phyloP scores from a whole-genome alignment of 2,329 filamentous ascomycete genomes.

The Paecilomyces sp. region DNA sequence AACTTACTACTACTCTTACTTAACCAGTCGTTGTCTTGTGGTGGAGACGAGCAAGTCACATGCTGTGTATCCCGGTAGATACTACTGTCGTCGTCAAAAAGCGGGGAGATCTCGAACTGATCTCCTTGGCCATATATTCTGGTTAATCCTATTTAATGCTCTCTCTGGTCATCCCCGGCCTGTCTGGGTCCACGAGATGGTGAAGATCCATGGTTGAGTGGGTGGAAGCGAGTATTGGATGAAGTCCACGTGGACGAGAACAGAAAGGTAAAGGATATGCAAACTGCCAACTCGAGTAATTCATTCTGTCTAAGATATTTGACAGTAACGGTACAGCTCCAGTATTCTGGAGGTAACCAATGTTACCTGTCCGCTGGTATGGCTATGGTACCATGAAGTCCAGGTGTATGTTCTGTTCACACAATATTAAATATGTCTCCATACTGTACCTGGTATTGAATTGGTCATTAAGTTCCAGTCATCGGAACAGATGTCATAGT shows the following conservation, averaged over 20 bases:
- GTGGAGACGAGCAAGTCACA: background rate
- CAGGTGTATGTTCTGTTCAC: no score
- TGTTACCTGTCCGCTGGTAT: no score
- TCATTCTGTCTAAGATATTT: background rate
- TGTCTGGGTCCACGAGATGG: background rate
- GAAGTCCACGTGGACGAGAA: background rate
- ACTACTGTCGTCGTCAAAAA: background rate
- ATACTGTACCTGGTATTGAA: background rate
- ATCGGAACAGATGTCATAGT: background rate
- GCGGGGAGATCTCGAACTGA: background rate
- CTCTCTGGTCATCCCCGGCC: background rate
- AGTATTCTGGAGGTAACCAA: no score
- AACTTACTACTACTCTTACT: no score
- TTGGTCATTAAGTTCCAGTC: no score
- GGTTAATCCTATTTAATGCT: background rate
- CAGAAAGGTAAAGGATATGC: background rate
- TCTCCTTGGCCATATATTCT: background rate
- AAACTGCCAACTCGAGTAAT: background rate
- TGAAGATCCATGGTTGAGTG: background rate
- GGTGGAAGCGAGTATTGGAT: background rate
- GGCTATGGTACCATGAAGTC: no score
- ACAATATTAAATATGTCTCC: background rate
- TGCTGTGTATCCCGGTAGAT: background rate
- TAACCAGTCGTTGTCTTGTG: no score
- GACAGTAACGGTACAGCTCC: no score